Conservation (phyloP, 352 stramenopile species). For the Phytophthora fragariae region DNA sequence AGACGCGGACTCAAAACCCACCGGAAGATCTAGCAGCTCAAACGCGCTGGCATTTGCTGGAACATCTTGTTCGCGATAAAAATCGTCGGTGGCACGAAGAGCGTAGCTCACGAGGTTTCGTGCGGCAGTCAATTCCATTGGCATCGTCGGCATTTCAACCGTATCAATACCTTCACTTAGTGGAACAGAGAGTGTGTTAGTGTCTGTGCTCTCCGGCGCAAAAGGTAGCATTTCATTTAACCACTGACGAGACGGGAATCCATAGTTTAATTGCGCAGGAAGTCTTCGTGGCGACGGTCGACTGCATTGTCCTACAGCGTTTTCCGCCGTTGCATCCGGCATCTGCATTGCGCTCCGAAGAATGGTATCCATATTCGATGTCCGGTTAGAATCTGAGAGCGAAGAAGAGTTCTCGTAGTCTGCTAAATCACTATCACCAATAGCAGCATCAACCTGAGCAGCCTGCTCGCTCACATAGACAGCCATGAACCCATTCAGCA, state of each 20-base stretch:
- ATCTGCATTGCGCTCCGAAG: slow-evolving; percentile 44
- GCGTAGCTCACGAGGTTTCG: slow-evolving; percentile 39
- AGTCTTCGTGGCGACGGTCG: slow-evolving; percentile 54
- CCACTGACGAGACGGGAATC: slow-evolving; percentile 60
- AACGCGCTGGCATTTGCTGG: slow-evolving; percentile 37
- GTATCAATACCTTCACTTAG: too few species aligned
- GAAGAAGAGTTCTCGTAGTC: slow-evolving; percentile 11
- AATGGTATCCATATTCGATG: slow-evolving; percentile 47
- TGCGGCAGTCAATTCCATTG: slow-evolving; percentile 37
- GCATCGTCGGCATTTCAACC: slow-evolving; percentile 30
- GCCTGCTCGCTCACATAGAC: slow-evolving; percentile 56
- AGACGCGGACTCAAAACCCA: slow-evolving; percentile 19
- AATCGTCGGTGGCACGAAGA: slow-evolving; percentile 52
- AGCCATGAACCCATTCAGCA: slow-evolving; percentile 71
- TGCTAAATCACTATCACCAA: slow-evolving; percentile 41
- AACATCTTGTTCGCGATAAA: slow-evolving; percentile 46
- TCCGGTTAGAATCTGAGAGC: not conserved
- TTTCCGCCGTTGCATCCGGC: slow-evolving; percentile 31
- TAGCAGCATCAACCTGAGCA: slow-evolving; percentile 30
- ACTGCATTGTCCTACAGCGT: slow-evolving; percentile 39
- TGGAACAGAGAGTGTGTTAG: slow-evolving; percentile 36
- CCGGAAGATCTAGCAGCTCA: slow-evolving; percentile 27
- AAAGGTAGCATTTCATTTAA: slow-evolving; percentile 44
- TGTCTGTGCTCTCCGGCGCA: slow-evolving; percentile 28
- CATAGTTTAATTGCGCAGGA: slow-evolving; percentile 55